phyloP scores from a whole-genome alignment of 2,329 filamentous ascomycete genomes.

The Colletotrichum eleusines region DNA sequence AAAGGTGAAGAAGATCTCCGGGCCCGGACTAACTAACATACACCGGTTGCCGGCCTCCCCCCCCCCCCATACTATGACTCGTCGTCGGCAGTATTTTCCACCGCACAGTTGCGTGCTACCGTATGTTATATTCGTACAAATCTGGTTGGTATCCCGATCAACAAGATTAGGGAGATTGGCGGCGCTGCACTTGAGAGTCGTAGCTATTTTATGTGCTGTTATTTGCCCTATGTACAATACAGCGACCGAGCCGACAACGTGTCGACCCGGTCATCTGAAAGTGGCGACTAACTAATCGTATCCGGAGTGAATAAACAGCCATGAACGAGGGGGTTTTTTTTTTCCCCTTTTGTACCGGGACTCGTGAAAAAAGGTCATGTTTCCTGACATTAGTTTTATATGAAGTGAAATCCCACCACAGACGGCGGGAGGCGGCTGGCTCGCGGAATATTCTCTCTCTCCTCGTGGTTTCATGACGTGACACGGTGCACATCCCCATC shows the following conservation, averaged over 20 bases:
- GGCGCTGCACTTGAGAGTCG: neutral
- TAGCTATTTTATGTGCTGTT: neutral
- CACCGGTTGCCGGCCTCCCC: neutral
- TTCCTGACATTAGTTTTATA: neutral
- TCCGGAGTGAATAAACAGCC: too few relatives aligned
- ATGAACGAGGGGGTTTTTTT: too few relatives aligned
- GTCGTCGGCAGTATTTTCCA: neutral
- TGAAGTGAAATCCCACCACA: neutral
- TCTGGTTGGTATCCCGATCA: neutral
- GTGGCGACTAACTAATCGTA: neutral
- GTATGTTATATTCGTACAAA: fast-evolving
- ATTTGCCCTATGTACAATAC: neutral
- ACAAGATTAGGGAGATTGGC: neutral
- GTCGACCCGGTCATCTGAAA: neutral
- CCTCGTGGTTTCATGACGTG: neutral
- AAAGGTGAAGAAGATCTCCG: neutral
- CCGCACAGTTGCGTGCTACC: neutral
- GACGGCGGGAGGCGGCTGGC: neutral
- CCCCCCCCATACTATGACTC: neutral
- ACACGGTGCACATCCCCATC: neutral
- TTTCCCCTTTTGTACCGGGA: too few relatives aligned
- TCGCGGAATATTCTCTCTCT: too few relatives aligned
- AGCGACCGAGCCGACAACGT: neutral
- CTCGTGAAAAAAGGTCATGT: neutral
- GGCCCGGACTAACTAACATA: neutral